phyloP scores from a whole-genome alignment of 192 early-diverging fungal species.

The Coemansia sp. region DNA sequence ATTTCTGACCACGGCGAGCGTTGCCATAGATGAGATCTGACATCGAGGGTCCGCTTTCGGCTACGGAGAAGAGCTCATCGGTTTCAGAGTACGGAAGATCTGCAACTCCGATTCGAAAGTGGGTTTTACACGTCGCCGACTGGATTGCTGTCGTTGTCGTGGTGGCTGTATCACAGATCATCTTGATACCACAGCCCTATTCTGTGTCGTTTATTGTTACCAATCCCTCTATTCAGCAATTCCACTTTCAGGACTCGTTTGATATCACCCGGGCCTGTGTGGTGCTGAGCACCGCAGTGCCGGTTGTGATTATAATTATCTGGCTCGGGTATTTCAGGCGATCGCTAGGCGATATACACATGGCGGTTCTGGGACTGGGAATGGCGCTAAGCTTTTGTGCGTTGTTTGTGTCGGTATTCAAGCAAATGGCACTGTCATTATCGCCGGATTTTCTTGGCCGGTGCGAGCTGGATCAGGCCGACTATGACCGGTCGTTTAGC shows the following conservation, averaged over 20 bases:
- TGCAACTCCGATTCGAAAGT: neutral
- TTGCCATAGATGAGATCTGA: neutral
- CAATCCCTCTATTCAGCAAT: constrained; percentile 38
- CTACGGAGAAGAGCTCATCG: neutral
- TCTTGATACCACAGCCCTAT: constrained; percentile 27
- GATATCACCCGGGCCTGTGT: constrained; percentile 29
- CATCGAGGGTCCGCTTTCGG: constrained; percentile 6
- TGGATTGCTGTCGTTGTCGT: constrained; percentile 25
- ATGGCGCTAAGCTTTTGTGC: constrained; percentile 33
- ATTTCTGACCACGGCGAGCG: neutral
- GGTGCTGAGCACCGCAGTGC: constrained; percentile 31
- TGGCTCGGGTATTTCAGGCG: constrained; percentile 33
- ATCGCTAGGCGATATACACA: constrained; percentile 27
- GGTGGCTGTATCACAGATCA: constrained; percentile 18
- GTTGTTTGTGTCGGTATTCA: constrained; percentile 29
- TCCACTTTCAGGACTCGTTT: constrained; percentile 7
- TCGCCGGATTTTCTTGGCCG: constrained; percentile 30
- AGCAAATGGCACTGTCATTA: constrained; percentile 14
- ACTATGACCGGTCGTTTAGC: constrained; percentile 11
- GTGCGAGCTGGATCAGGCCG: constrained; percentile 18
- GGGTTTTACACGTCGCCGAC: constrained; percentile 36
- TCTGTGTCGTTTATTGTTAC: constrained; percentile 19
- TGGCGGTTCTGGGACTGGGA: constrained; percentile 28
- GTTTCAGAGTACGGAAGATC: neutral
- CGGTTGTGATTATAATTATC: constrained; percentile 25